Percentiles rank a stretch among this genome's conserved stretches.
These are phyloP conservation scores for Odonthalia washingtoniensis DNA, from an alignment of 31 red algal species.

Conservation along the genomic window DNA sequence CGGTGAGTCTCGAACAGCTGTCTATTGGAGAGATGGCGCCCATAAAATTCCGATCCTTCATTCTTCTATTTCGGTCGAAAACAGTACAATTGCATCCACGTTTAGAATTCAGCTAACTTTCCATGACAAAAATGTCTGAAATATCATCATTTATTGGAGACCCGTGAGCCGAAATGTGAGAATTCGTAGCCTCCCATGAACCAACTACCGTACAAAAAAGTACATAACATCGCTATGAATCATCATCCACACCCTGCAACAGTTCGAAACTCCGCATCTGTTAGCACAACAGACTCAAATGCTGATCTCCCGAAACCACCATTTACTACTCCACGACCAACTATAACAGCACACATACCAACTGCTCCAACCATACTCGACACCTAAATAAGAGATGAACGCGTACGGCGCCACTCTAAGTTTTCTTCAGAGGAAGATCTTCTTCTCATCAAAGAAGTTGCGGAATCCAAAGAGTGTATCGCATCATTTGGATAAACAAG, in stretches of 20 bases:
- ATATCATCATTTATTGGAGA: not conserved
- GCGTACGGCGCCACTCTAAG: not conserved
- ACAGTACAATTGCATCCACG: no score
- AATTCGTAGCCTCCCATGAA: not conserved
- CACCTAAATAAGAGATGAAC: not conserved
- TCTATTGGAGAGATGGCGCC: no score
- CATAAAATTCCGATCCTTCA: no score
- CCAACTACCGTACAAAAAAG: not conserved
- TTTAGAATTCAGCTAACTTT: no score
- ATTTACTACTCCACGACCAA: not conserved
- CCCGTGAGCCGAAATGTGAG: not conserved
- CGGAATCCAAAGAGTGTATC: not conserved
- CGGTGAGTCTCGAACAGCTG: no score
- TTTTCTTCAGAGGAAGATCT: conserved; percentile 18
- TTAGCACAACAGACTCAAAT: not conserved
- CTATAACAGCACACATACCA: not conserved
- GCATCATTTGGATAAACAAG: not conserved
- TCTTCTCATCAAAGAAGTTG: conserved; percentile 7
- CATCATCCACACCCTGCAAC: no score
- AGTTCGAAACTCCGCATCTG: no score
- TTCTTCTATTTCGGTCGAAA: no score
- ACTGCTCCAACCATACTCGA: not conserved
- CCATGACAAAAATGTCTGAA: not conserved
- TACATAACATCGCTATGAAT: no score
- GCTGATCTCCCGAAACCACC: not conserved